phyloP scores from a whole-genome alignment of 2,329 filamentous ascomycete species.

The Monosporascus cannonballus region DNA sequence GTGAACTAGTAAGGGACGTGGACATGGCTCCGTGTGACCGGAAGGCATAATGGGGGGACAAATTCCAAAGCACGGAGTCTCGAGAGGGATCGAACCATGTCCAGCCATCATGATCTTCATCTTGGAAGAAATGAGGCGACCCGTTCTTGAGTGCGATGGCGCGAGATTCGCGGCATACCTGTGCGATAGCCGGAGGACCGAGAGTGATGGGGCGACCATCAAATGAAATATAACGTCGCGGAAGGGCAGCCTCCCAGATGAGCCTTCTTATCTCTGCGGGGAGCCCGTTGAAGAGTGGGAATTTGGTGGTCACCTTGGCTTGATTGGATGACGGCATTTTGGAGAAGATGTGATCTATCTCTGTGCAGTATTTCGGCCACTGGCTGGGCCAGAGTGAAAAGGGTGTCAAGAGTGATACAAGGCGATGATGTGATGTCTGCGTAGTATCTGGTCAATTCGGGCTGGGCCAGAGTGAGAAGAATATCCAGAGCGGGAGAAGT shows the following conservation, averaged over 20 bases:
- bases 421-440: no score
- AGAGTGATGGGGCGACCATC: neutral
- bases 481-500: no score
- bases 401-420: no score
- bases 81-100: neutral
- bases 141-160: neutral
- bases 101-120: fast-evolving
- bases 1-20: no score
- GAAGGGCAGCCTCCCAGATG: conserved; percentile 3
- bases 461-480: no score
- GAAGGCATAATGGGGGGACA: fast-evolving
- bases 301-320: neutral
- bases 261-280: neutral
- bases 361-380: no score
- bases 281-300: neutral
- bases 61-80: neutral
- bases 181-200: neutral
- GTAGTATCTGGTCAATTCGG: no score
- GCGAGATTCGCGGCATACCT: neutral
- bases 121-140: neutral
- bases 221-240: neutral
- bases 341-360: no score
- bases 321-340: no score
- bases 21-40: no score
- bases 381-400: no score